These are phyloP conservation scores for Brassica carinata DNA, from an alignment of 345 rosid species.

Conservation along the genomic window DNA sequence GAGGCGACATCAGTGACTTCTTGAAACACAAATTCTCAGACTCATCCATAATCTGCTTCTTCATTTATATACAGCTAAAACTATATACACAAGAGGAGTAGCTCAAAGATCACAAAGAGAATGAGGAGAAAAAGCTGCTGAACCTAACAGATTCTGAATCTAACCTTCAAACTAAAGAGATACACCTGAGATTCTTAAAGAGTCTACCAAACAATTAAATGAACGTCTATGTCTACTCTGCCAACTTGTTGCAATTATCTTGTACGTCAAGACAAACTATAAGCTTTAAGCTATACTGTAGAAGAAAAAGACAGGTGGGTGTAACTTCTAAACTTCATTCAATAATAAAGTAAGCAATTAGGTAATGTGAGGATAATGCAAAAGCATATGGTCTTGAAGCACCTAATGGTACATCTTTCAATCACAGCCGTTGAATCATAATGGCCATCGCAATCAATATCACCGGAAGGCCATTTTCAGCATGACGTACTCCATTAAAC, in stretches of 20 bases:
- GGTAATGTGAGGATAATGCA: constrained; percentile 26
- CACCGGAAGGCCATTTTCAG: constrained; percentile 23
- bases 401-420: constrained; percentile 11
- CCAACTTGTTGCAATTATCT: constrained; percentile 29
- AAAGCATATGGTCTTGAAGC: constrained; percentile 25
- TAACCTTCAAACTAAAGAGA: constrained; percentile 54
- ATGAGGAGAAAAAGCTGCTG: not conserved
- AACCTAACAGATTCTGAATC: constrained; percentile 55
- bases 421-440: constrained; percentile 36
- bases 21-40: constrained; percentile 29
- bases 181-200: constrained; percentile 36
- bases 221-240: constrained; percentile 32
- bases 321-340: constrained; percentile 38
- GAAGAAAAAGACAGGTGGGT: constrained; percentile 42
- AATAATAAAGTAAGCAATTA: constrained; percentile 20
- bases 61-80: constrained; percentile 36
- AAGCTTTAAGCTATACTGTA: constrained; percentile 10
- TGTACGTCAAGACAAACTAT: constrained; percentile 37
- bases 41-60: constrained; percentile 51
- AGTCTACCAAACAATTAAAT: constrained; percentile 25
- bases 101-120: not conserved
- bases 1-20: constrained; percentile 38
- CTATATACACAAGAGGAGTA: not conserved
- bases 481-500: constrained; percentile 22
- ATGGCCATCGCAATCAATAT: constrained; percentile 26